Evolutionary conservation across 306 rosid genomes (phyloP), one percentile per base, ranked within the genome.

Genomic region (Cicer cuneatum): DNA sequence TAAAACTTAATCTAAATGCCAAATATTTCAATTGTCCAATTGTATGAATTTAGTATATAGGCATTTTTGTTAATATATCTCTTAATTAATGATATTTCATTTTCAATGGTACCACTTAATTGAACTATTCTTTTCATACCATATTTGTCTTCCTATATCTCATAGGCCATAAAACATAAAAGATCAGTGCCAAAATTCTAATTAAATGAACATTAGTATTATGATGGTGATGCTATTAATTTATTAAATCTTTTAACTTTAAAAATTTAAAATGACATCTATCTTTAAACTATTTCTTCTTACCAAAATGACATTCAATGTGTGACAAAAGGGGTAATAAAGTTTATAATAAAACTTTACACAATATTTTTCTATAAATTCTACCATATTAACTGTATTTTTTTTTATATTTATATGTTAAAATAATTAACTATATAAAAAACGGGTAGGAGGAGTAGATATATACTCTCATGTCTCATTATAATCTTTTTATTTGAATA

Each of bases 61-160:
- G 10, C 46, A 33, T 54, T n/a, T 10, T 60, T 47, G 48, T 11
- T 46, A n/a, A 19, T 9, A 21, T 46, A 14, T 33, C 61, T 46
- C 66, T 18, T 45, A 45, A 77, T 56, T 45, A 60, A 60, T 67
- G 49, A 65, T 15, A 53, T 75, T 33, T 37, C 80, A 61, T 35
- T 61, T 59, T 59, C 65, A 75, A 4, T 6, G 14, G 68, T 10
- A n/a, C 16, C 43, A 10, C 35, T 75, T 40, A 41, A 39, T 65
- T 41, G 7, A 43, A 5, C 37, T 54, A 18, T 16, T 53, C 18
- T 69, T 73, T 42, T 54, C 48, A 2, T 19, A 24, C 8, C 13
- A 65, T 53, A 40, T 74, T 63, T 74, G 72, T 62, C 43, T 51
- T 10, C 54, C 40, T 38, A 4, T 18, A 21, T 49, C 11, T 47